Evolutionary conservation across 192 early-diverging fungal species (phyloP).

Genomic region (Coemansia sp.): DNA sequence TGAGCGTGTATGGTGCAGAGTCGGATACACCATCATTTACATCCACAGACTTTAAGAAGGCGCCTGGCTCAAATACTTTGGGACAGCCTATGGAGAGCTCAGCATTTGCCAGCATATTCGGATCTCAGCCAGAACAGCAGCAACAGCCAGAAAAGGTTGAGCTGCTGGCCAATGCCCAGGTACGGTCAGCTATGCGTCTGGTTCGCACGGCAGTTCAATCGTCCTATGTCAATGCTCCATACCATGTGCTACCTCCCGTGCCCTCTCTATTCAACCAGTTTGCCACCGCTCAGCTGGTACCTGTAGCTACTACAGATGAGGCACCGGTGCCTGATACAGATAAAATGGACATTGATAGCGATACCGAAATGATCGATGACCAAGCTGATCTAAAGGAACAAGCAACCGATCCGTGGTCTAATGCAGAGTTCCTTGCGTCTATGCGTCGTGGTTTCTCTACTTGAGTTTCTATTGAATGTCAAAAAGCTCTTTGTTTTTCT

Average conservation of each 20-base stretch:
- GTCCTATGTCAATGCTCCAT: conserved; percentile 50
- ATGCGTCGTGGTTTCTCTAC: conserved; percentile 9
- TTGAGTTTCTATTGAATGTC: not conserved
- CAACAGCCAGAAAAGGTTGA: conserved; percentile 7
- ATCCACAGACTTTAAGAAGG: not conserved
- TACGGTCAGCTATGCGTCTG: conserved; percentile 45
- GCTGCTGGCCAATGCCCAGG: conserved; percentile 12
- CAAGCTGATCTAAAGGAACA: not conserved
- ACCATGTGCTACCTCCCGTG: conserved; percentile 59
- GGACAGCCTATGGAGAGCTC: conserved; percentile 21
- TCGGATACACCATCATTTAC: conserved; percentile 6
- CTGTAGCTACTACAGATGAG: not conserved
- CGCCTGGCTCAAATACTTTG: not conserved
- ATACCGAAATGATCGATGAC: conserved; percentile 8
- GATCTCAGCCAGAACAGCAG: conserved; percentile 10
- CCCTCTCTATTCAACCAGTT: conserved; percentile 53
- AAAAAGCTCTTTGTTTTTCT: not conserved
- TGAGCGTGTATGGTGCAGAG: conserved; percentile 34
- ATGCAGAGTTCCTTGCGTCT: conserved; percentile 9
- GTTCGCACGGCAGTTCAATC: conserved; percentile 48
- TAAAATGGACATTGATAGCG: not conserved
- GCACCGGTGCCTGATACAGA: not conserved
- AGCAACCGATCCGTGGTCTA: not conserved
- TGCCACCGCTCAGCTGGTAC: conserved; percentile 29
- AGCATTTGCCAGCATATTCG: conserved; percentile 43